Evolutionary conservation across 2,329 filamentous ascomycete species (phyloP), one percentile per base, ranked within the genome.

Genomic region (Sporothrix globosa): DNA sequence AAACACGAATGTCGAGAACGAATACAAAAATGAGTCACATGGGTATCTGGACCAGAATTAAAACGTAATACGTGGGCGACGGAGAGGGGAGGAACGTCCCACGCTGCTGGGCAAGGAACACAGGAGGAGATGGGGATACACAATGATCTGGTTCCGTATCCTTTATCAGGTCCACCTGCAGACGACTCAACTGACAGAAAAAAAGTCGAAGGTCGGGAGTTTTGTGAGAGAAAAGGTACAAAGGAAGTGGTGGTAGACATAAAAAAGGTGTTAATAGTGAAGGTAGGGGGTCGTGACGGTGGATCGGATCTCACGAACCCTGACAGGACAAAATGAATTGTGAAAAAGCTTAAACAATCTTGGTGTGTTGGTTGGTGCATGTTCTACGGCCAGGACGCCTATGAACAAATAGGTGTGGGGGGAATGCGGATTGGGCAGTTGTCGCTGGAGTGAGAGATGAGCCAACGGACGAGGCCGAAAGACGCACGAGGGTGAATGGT

Each of bases 381-480:
- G 30, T n/a, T 13, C 17, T 52, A 21, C 54, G 48, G 44, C 67
- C 39, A 50, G 21, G 21, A 63, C 56, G 44, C 27, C 21, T 52
- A 54, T 48, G 69, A 54, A 30, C 53, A 69, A 30, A 27, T 60
- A 60, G 66, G 41, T 44, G 41, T 44, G 69, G 63, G 68, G 67
- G 14, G 13, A 58, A 44, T 19, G 21, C 14, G 41, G 39, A 56
- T 56, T 66, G 60, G 56, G 3, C 48, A 52, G 53, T 27, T 50
- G 41, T 60, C 66, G 44, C 61, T 13, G 24, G 19, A 60, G 14
- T 39, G 61, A 21, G 53, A 50, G 69, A 53, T 67, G 39, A 52
- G 56, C 72, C 73, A 85, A 85, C 83, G 77, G 77, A 74, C 80
- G 76, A 68, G 74, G 75, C 75, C 74, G 75, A 77, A 79, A 75